These are phyloP conservation scores for Naganishia sp. DNA, from an alignment of 1,284 basidiomycete species.

Conservation along the genomic window DNA sequence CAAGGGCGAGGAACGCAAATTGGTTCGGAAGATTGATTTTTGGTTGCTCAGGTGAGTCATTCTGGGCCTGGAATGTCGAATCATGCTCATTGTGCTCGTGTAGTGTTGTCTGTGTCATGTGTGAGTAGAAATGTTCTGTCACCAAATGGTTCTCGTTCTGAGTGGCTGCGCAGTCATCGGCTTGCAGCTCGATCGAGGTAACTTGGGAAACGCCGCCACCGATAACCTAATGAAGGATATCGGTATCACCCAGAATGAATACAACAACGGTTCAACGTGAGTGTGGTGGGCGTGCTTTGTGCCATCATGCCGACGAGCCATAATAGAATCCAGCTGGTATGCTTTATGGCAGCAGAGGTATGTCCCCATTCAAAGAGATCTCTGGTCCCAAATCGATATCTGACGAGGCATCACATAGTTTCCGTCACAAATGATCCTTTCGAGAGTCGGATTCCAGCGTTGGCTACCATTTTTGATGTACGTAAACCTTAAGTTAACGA, in stretches of 20 bases:
- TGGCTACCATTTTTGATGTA: constrained; percentile 33
- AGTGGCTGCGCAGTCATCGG: constrained; percentile 34
- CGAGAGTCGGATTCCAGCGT: constrained; percentile 30
- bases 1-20: constrained; percentile 44
- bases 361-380: neutral
- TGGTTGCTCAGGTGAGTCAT: constrained; percentile 36
- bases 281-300: neutral
- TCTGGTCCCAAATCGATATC: neutral
- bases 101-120: constrained; percentile 33
- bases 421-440: constrained; percentile 44
- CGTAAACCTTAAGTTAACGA: neutral
- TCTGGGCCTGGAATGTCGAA: neutral
- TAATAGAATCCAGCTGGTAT: constrained; percentile 29
- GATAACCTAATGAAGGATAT: constrained; percentile 54
- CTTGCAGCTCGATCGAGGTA: constrained; percentile 47
- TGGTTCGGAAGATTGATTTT: constrained; percentile 39
- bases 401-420: constrained; percentile 43
- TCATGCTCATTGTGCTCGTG: neutral
- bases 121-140: constrained; percentile 30
- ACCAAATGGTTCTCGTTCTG: constrained; percentile 38
- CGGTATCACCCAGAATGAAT: constrained; percentile 48
- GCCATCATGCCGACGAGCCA: too few species aligned
- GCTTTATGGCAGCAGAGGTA: constrained; percentile 33
- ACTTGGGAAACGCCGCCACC: constrained; percentile 38
- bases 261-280: constrained; percentile 37